Evolutionary conservation across 768 basidiomycete genomes (phyloP).

Genomic region (Boletus tomentosulus): DNA sequence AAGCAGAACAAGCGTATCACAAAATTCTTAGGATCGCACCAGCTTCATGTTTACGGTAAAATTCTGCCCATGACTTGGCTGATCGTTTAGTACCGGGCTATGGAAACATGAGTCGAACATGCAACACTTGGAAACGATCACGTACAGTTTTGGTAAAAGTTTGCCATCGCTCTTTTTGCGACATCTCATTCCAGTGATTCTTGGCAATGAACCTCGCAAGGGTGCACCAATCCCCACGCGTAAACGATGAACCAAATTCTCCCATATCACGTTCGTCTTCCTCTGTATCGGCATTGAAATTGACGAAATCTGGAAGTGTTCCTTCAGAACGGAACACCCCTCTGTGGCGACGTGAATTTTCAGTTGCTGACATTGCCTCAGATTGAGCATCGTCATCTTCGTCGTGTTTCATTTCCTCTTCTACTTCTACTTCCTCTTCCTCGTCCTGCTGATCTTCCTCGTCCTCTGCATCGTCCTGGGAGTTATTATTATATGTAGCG

Average conservation of each 20-base stretch:
- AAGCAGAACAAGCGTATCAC: not conserved
- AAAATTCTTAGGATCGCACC: slow-evolving; percentile 34
- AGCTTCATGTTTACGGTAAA: slow-evolving; percentile 48
- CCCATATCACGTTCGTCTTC: slow-evolving; percentile 47
- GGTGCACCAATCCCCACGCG: slow-evolving; percentile 58
- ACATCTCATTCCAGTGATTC: slow-evolving; percentile 41
- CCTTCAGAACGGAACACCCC: slow-evolving; percentile 20
- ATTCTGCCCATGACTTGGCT: slow-evolving; percentile 58
- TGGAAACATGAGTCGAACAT: slow-evolving; percentile 1
- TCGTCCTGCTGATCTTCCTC: slow-evolving; percentile 38
- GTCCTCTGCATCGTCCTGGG: slow-evolving; percentile 32
- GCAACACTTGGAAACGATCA: slow-evolving; percentile 1
- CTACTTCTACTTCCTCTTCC: slow-evolving; percentile 25
- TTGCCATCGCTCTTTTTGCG: slow-evolving; percentile 50
- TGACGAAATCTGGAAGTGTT: slow-evolving; percentile 16
- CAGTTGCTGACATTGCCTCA: slow-evolving; percentile 19
- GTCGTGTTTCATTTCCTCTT: slow-evolving; percentile 21
- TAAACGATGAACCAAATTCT: slow-evolving; percentile 43
- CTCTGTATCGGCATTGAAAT: slow-evolving; percentile 21
- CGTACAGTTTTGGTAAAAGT: slow-evolving; percentile 49
- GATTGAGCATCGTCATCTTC: slow-evolving; percentile 21
- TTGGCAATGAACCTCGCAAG: slow-evolving; percentile 57
- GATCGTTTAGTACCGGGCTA: slow-evolving; percentile 50
- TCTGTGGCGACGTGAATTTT: slow-evolving; percentile 14
- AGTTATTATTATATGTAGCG: slow-evolving; percentile 27